Base-by-base conservation (phyloP, 768 basidiomycete species). In the Termitomyces bulborhizus region DNA sequence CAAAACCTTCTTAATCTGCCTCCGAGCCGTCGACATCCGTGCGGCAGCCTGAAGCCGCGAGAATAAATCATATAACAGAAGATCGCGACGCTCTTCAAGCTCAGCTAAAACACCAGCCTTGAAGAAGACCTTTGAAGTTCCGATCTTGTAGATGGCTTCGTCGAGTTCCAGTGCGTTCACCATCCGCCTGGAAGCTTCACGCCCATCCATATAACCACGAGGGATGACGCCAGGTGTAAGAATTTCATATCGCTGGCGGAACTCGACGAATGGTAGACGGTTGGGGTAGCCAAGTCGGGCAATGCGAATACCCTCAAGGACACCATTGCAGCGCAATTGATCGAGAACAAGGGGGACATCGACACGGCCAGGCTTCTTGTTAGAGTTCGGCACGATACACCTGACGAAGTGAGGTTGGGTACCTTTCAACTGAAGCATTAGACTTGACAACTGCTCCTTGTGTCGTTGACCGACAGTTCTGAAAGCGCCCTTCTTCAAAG, bases 391-490 rank as follows among this genome's bases (percentile, higher is more conserved):
- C 2, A 99, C 96, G 63, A 99, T 99, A 66, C 97, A 99, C 26
- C 97, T 82, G 12, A 99, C 90, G 69, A 99, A 99, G 69, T 99
- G 97, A 0, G 97, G 97, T 63, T 98, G 95, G 0, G 97, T 99
- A 1, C 92, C 83, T 54, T 89, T 84, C 11, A 99, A 78, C 64
- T 98, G 97, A 2, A 73, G 68, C 92, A 99, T 96, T 50, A 99
- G 78, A 63, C 90, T 89, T 8, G 87, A 76, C 7, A 99, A 81
- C 66, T 98, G 97, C 67, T 98, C 96, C 65, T 91, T 96, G 72
- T 99, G 97, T 37, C 95, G 78, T 66, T 98, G 97, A 1, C 79
- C 93, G 29, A 96, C 93, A 0, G 97, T 99, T 46, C 97, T 79
- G 77, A 99, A 99, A 2, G 94, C 95, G 29, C 97, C 97, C 63